phyloP scores from a whole-genome alignment of 345 rosid species.

The Hypericum perforatum region DNA sequence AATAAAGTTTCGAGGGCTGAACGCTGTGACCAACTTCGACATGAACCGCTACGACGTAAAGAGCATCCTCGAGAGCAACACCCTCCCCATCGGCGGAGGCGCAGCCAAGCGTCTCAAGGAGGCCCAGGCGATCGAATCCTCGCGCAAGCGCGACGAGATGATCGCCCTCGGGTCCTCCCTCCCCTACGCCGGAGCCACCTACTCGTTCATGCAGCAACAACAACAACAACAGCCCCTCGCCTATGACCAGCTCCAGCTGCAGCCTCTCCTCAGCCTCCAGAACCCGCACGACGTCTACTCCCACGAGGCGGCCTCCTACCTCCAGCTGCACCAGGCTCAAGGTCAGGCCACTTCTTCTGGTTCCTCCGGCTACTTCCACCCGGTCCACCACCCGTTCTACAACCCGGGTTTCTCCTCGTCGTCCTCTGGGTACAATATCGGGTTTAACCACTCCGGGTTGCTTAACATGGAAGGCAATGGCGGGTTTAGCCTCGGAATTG shows the following conservation, averaged over 20 bases:
- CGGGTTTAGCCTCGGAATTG: conserved; percentile 48
- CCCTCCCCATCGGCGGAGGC: conserved; percentile 85
- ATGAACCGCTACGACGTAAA: conserved; percentile 91
- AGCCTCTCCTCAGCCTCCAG: conserved; percentile 56
- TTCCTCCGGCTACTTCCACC: conserved; percentile 37
- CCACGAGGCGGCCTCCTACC: conserved; percentile 29
- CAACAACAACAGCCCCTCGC: too few relatives aligned
- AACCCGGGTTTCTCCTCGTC: conserved; percentile 9
- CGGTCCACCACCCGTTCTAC: conserved; percentile 42
- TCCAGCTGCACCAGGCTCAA: conserved; percentile 52
- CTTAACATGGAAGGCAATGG: conserved; percentile 36
- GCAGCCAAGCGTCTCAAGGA: conserved; percentile 93
- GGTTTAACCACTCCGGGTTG: conserved; percentile 54
- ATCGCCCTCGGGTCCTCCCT: conserved; percentile 62
- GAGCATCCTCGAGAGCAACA: conserved; percentile 61
- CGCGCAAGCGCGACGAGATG: conserved; percentile 78
- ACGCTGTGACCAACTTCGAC: conserved; percentile 88
- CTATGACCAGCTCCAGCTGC: conserved; percentile 38
- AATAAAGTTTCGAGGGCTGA: conserved; percentile 79
- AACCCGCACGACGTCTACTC: conserved; percentile 57
- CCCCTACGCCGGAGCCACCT: conserved; percentile 41
- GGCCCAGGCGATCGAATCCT: conserved; percentile 90
- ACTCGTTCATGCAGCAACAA: conserved; percentile 35
- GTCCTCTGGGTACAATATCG: too few relatives aligned
- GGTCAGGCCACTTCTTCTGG: conserved; percentile 20